A percentile compares a stretch with the other conserved stretches of the same genome.
These are phyloP conservation scores for Debaryomyces nepalensis DNA, from an alignment of 1,139 yeast genomes.

Conservation along the genomic window DNA sequence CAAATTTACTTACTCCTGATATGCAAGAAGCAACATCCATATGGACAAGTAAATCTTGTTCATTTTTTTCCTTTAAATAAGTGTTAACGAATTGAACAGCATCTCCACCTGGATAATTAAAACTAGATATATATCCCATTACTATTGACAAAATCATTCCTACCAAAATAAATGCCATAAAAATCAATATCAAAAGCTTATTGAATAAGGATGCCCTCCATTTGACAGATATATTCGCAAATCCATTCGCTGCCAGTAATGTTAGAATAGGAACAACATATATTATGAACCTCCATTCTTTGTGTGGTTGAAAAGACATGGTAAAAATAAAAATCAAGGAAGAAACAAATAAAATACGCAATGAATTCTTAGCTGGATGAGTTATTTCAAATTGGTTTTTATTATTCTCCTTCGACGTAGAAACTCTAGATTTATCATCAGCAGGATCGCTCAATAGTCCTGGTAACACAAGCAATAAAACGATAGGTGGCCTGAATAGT, in stretches of 20 bases:
- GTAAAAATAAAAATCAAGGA: constrained; percentile 57
- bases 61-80: constrained; percentile 31
- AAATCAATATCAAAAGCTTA: constrained; percentile 30
- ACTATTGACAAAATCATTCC: constrained; percentile 50
- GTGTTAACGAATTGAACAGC: constrained; percentile 64
- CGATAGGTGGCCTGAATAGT: constrained; percentile 68
- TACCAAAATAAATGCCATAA: constrained; percentile 33
- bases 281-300: constrained; percentile 90
- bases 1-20: constrained; percentile 84
- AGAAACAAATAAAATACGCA: constrained; percentile 43
- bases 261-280: constrained; percentile 75
- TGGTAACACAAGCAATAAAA: constrained; percentile 49
- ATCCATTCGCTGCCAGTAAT: constrained; percentile 66
- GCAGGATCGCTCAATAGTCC: constrained; percentile 51
- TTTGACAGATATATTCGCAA: constrained; percentile 47
- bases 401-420: constrained; percentile 27
- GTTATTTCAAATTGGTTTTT: constrained; percentile 33
- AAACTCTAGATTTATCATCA: constrained; percentile 24
- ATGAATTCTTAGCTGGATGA: constrained; percentile 43
- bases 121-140: constrained; percentile 66
- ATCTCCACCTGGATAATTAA: constrained; percentile 89
- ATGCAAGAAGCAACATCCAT: constrained; percentile 82
- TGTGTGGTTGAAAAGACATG: constrained; percentile 86
- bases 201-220: constrained; percentile 34
- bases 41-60: constrained; percentile 50